A percentile compares a stretch with the other conserved stretches of the same genome.
Evolutionary conservation across 1,284 basidiomycete genomes (phyloP).

Genomic region (Serendipita sp.): DNA sequence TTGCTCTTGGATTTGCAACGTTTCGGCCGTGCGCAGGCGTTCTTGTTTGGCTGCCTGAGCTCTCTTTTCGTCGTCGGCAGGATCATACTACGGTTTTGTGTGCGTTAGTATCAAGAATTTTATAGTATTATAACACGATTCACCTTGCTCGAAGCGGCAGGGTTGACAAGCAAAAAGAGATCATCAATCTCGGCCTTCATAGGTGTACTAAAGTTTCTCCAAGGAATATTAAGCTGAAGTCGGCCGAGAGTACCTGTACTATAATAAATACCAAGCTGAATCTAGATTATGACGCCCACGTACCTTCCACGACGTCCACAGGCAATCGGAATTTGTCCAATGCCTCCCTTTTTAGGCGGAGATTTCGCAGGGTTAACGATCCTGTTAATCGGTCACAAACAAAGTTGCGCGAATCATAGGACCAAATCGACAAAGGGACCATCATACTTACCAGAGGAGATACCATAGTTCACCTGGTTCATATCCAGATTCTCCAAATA

Average conservation of each 20-base stretch:
- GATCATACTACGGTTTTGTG: constrained; percentile 37
- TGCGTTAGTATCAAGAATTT: not conserved
- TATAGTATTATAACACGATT: not conserved
- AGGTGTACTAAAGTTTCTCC: constrained; percentile 88
- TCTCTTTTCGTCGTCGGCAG: constrained; percentile 73
- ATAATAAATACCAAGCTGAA: not conserved
- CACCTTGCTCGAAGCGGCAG: constrained; percentile 51
- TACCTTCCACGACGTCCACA: constrained; percentile 90
- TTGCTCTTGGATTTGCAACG: constrained; percentile 61
- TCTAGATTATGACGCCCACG: constrained; percentile 11
- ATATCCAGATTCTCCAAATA: constrained; percentile 97
- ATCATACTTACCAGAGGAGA: constrained; percentile 61
- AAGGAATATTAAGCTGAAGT: constrained; percentile 86
- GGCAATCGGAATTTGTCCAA: constrained; percentile 94
- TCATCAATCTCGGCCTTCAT: constrained; percentile 89
- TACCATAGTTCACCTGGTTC: constrained; percentile 88
- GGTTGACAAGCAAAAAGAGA: constrained; percentile 87
- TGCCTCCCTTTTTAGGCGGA: constrained; percentile 86
- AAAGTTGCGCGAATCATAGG: not conserved
- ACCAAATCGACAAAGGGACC: not conserved
- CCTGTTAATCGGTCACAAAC: constrained; percentile 32
- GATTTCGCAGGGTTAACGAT: constrained; percentile 65
- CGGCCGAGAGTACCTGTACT: constrained; percentile 77
- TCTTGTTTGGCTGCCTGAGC: constrained; percentile 81
- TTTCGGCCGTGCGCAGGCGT: constrained; percentile 77